Conservation (phyloP, 2,329 filamentous ascomycete genomes). For the Fusarium buharicum region DNA sequence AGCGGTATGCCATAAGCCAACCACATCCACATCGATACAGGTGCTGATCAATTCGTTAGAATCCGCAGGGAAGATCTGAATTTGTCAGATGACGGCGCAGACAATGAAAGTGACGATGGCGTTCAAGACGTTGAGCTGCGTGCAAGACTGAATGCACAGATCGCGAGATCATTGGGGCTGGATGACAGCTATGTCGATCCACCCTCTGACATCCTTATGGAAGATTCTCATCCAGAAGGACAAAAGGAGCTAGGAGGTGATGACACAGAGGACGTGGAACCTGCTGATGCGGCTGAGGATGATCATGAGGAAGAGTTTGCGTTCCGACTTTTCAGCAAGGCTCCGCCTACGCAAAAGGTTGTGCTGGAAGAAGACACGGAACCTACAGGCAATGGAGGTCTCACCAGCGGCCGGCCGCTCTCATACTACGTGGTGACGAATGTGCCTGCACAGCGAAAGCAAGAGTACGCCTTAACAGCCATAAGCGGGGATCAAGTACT, state of each 20-base stretch:
- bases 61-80: constrained; percentile 66
- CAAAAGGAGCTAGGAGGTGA: constrained; percentile 21
- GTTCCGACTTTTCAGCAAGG: constrained; percentile 67
- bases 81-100: constrained; percentile 47
- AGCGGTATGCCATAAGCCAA: constrained; percentile 43
- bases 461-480: constrained; percentile 58
- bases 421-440: constrained; percentile 61
- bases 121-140: constrained; percentile 53
- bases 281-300: constrained; percentile 21
- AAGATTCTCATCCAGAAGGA: constrained; percentile 4
- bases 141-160: constrained; percentile 59
- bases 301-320: constrained; percentile 57
- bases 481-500: constrained; percentile 64
- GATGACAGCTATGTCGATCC: constrained; percentile 42
- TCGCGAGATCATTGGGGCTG: constrained; percentile 59
- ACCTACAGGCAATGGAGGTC: constrained; percentile 51
- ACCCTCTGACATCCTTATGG: neutral
- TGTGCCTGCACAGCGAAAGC: constrained; percentile 51
- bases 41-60: constrained; percentile 48
- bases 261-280: constrained; percentile 11
- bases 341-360: constrained; percentile 59
- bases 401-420: constrained; percentile 53
- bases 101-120: constrained; percentile 47
- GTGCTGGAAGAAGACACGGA: constrained; percentile 59
- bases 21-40: neutral